These are phyloP conservation scores for Stephania japonica DNA, from an alignment of 164 flowering plant genomes.

Conservation along the genomic window DNA sequence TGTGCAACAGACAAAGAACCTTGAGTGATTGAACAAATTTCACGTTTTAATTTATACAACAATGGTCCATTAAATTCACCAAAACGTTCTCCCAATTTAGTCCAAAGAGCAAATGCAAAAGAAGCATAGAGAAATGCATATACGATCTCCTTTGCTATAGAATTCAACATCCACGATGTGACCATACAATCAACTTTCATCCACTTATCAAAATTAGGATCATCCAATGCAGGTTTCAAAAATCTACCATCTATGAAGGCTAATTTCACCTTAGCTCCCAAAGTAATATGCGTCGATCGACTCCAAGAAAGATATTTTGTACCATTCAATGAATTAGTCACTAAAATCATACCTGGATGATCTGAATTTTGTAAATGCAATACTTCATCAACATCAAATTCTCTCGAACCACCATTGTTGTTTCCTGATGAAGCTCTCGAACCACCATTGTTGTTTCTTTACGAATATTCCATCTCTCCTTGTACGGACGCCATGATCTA, in stretches of 20 bases:
- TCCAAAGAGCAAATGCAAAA: not conserved
- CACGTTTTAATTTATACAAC: not conserved
- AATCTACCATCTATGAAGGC: too few relatives aligned
- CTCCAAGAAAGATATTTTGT: not conserved
- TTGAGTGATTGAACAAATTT: not conserved
- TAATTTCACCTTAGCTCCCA: not conserved
- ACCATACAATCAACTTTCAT: not conserved
- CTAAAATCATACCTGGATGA: not conserved
- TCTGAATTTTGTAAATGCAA: not conserved
- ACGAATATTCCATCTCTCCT: too few relatives aligned
- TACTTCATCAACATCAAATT: too few relatives aligned
- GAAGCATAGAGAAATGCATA: not conserved
- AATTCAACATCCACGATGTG: not conserved
- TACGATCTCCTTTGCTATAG: not conserved
- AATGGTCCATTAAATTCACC: not conserved
- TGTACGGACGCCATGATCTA: too few relatives aligned
- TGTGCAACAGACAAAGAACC: not conserved
- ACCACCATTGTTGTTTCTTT: too few relatives aligned
- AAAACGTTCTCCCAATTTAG: not conserved
- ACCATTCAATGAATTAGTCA: not conserved
- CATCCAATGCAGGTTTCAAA: not conserved
- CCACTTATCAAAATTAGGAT: not conserved
- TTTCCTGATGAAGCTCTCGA: too few relatives aligned
- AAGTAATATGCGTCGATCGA: not conserved
- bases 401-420: too few relatives aligned